Evolutionary conservation across 225 moss, liverwort and hornwort genomes (phyloP).

Genomic region (Pseudisothecium myosuroides): DNA sequence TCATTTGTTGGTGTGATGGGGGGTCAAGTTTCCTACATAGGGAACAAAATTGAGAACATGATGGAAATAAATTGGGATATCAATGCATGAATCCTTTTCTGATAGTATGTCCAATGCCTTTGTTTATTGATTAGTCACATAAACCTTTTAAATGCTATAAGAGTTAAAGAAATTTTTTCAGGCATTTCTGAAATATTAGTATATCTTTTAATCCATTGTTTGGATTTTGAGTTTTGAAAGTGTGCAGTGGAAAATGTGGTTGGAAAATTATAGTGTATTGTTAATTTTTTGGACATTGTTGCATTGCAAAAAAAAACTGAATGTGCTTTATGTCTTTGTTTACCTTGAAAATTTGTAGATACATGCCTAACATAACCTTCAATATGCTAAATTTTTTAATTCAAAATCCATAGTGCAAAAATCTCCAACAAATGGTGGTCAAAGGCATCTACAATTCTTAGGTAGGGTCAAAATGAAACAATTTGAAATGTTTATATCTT

Average conservation of each 20-base stretch:
- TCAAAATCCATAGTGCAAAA: not conserved
- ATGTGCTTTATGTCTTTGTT: not conserved
- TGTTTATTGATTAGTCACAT: not conserved
- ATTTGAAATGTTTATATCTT: not conserved
- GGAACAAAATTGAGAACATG: not conserved
- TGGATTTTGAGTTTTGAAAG: not conserved
- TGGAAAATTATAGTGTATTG: not conserved
- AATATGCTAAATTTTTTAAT: not conserved
- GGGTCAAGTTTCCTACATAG: not conserved
- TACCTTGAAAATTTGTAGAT: not conserved
- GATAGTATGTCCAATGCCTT: not conserved
- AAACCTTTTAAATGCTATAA: not conserved
- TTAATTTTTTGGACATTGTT: not conserved
- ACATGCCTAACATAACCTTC: not conserved
- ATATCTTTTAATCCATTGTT: rapidly evolving
- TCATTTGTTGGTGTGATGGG: too few relatives aligned
- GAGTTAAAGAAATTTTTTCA: not conserved
- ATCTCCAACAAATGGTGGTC: not conserved
- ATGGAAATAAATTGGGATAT: too few relatives aligned
- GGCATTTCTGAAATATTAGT: not conserved
- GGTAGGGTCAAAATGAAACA: not conserved
- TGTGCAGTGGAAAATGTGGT: not conserved
- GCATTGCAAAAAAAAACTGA: not conserved
- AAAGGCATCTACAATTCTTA: not conserved
- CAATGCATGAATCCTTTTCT: not conserved